These are phyloP conservation scores for Heliosperma pusillum DNA, from an alignment of 148 eudicot genomes.

Conservation along the genomic window DNA sequence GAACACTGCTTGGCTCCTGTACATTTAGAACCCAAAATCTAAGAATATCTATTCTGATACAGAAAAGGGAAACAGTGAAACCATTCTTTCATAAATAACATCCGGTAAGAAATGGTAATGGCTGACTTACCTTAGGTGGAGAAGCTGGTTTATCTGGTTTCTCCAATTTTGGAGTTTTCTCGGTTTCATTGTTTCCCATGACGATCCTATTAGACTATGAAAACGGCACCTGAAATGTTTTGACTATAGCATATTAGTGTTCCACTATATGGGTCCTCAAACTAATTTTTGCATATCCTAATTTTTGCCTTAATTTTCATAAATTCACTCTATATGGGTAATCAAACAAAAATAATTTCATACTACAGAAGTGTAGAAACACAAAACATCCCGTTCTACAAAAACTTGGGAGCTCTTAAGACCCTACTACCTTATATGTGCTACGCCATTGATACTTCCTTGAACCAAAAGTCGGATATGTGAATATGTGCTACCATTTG, in stretches of 20 bases:
- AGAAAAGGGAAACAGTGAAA: background rate
- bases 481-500: no score
- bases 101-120: background rate
- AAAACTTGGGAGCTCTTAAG: no score
- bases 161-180: constrained; percentile 34
- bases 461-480: no score
- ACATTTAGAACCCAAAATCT: background rate
- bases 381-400: no score
- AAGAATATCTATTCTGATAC: background rate
- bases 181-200: constrained; percentile 43
- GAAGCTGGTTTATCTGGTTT: constrained; percentile 42
- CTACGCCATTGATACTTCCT: no score
- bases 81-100: background rate
- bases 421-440: no score
- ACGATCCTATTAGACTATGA: constrained; percentile 4
- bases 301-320: background rate
- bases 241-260: background rate
- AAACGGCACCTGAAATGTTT: constrained; percentile 11
- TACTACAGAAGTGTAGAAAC: no score
- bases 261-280: no score
- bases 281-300: background rate
- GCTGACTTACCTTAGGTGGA: constrained; percentile 36
- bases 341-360: no score
- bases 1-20: constrained; percentile 45
- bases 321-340: background rate